Evolutionary conservation across 129 eudicot species (phyloP), one percentile per base, ranked within the genome.

Genomic region (Calendula officinalis): DNA sequence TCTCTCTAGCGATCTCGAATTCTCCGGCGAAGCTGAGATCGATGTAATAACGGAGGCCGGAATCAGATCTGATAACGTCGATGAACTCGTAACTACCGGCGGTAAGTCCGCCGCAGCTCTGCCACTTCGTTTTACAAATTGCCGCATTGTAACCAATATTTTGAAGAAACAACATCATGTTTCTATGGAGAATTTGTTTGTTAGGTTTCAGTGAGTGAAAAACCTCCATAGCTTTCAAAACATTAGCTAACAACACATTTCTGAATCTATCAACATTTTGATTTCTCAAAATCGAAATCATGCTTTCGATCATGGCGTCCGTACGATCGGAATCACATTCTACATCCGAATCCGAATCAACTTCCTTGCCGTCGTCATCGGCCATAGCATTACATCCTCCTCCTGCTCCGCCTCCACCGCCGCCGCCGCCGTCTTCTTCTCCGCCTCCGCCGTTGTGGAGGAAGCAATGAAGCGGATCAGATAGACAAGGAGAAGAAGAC

Each of bases 71-170:
- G 33, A 84, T 12, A 0, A 91, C 90, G 67, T 91, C 98, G 70
- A 91, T 84, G 74, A 87, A 87, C 75, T 91, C 98, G 78, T 87
- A 74, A 62, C 39, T 84, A 1, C 98, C 98, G 59, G 76, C 92
- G 22, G 76, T 70, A 0, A 87, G 77, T 41, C 88, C 85, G 63
- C 98, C 95, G 11, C 65, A 70, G 22, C 48, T 64, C 76, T 73
- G 77, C 98, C 98, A 91, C 56, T 76, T 84, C 0, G 95, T 80
- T 35, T 82, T 91, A 45, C 98, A 91, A 35, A 87, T 47, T 41
- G 90, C 96, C 8, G 96, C 94, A 79, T 91, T 87, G 65, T 82
- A 85, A 0, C 94, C 95, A 0, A 38, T 8, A 13, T 83, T 51
- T 34, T 88, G 80, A 17, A 91, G 66, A 66, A 51, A 83, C 8